Percentiles rank a stretch among this genome's conserved stretches.
Conservation (phyloP, 1,284 basidiomycete genomes). For the Pisolithus thermaeus region DNA sequence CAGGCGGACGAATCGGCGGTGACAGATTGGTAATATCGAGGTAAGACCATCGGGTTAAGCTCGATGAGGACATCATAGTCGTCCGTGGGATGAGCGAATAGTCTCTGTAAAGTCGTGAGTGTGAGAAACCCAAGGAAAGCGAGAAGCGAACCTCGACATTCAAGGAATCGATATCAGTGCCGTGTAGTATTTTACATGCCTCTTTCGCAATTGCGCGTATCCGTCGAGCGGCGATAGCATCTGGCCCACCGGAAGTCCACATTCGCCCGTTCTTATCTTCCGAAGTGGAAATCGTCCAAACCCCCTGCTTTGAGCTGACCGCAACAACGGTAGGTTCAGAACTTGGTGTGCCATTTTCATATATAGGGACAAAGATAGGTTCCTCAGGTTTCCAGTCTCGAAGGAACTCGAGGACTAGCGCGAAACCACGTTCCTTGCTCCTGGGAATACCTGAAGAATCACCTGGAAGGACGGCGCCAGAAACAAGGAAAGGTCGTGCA, state of each 20-base stretch:
- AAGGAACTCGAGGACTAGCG: slow-evolving; percentile 69
- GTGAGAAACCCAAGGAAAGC: not conserved
- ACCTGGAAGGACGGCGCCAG: slow-evolving; percentile 7
- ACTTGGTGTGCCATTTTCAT: slow-evolving; percentile 33
- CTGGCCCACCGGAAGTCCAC: slow-evolving; percentile 69
- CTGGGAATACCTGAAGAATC: slow-evolving; percentile 40
- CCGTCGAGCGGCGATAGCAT: slow-evolving; percentile 65
- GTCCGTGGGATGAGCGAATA: slow-evolving; percentile 79
- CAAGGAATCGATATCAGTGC: slow-evolving; percentile 23
- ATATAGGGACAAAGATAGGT: slow-evolving; percentile 56
- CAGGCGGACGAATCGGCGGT: slow-evolving; percentile 42
- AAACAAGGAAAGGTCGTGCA: slow-evolving; percentile 55
- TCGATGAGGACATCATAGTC: slow-evolving; percentile 88
- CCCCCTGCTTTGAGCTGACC: slow-evolving; percentile 39
- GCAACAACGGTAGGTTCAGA: slow-evolving; percentile 15
- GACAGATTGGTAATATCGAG: slow-evolving; percentile 73
- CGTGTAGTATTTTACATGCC: slow-evolving; percentile 40
- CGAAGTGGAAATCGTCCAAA: slow-evolving; percentile 83
- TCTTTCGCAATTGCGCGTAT: slow-evolving; percentile 69
- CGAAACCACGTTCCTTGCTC: slow-evolving; percentile 80
- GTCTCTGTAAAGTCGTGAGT: slow-evolving; percentile 38
- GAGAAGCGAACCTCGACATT: slow-evolving; percentile 47
- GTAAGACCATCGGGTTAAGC: slow-evolving; percentile 58
- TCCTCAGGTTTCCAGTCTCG: slow-evolving; percentile 82
- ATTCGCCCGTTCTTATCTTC: slow-evolving; percentile 68